Evolutionary conservation across 2,329 filamentous ascomycete genomes (phyloP).

Genomic region (Rhinocladiella mackenziei): DNA sequence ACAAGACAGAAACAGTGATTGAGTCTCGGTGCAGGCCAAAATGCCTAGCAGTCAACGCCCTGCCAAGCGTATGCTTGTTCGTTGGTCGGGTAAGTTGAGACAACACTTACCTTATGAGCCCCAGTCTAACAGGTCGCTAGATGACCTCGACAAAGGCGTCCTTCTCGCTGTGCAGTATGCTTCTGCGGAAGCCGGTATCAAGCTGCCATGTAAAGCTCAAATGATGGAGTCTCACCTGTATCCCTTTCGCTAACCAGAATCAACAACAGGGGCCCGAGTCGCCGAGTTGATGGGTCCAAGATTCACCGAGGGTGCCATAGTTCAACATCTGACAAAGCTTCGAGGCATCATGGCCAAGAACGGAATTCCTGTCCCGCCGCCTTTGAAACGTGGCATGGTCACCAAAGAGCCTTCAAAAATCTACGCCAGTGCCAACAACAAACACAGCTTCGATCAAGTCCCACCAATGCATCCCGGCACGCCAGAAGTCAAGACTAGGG

Average conservation of each 20-base stretch:
- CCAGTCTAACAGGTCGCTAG: constrained; percentile 31
- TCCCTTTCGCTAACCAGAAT: not conserved
- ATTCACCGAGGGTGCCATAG: constrained; percentile 44
- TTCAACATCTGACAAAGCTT: constrained; percentile 47
- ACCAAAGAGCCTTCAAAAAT: constrained; percentile 26
- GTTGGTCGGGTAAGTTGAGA: constrained; percentile 40
- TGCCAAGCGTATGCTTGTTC: constrained; percentile 38
- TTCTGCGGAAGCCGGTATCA: constrained; percentile 38
- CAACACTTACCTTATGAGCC: not conserved
- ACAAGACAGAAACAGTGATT: constrained; percentile 4
- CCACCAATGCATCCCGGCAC: constrained; percentile 9
- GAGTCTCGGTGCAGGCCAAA: not conserved
- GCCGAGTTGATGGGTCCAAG: constrained; percentile 39
- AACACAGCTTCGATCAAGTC: constrained; percentile 4
- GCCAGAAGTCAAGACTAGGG: not conserved
- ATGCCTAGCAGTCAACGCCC: constrained; percentile 27
- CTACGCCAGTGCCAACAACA: constrained; percentile 17
- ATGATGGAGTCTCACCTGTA: not conserved
- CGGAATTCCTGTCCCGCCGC: constrained; percentile 38
- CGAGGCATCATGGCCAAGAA: constrained; percentile 35
- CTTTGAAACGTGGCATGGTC: constrained; percentile 36
- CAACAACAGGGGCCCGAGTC: constrained; percentile 32
- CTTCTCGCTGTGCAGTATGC: constrained; percentile 42
- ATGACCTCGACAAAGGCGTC: constrained; percentile 42
- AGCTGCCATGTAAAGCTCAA: constrained; percentile 39